Percentiles rank a stretch among this genome's conserved stretches.
Evolutionary conservation across 805 yeast genomes (phyloP).

Genomic region (Candida parachauliodes): DNA sequence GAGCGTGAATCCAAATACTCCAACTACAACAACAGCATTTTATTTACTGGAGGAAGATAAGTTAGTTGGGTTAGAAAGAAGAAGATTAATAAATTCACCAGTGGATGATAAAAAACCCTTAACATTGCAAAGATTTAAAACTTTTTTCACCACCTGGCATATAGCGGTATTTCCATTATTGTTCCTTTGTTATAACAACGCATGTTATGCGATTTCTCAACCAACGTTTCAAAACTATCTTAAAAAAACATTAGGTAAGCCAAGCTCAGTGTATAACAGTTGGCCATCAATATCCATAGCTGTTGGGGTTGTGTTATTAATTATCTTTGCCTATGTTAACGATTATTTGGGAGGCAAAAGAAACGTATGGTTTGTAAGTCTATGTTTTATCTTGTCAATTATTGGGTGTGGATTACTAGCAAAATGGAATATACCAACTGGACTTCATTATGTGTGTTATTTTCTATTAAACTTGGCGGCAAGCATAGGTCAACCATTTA

Average conservation of each 20-base stretch:
- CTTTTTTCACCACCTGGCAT: slow-evolving; percentile 49
- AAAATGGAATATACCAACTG: slow-evolving; percentile 46
- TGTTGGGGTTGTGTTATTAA: slow-evolving; percentile 21
- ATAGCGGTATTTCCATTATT: slow-evolving; percentile 40
- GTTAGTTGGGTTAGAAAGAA: slow-evolving; percentile 45
- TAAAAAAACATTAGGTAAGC: slow-evolving; percentile 24
- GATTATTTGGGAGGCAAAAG: slow-evolving; percentile 30
- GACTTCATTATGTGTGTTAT: slow-evolving; percentile 50
- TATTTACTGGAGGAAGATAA: slow-evolving; percentile 30
- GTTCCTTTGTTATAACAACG: slow-evolving; percentile 35
- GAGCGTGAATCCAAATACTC: slow-evolving; percentile 31
- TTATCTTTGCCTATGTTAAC: slow-evolving; percentile 24
- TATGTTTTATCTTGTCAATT: slow-evolving; percentile 37
- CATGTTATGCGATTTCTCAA: slow-evolving; percentile 28
- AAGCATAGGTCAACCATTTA: slow-evolving; percentile 53
- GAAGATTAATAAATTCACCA: slow-evolving; percentile 39
- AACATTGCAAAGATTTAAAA: slow-evolving; percentile 36
- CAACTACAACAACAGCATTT: slow-evolving; percentile 31
- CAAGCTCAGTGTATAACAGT: slow-evolving; percentile 29
- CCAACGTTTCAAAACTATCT: slow-evolving; percentile 39
- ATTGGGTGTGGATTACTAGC: slow-evolving; percentile 43
- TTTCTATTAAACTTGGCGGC: slow-evolving; percentile 46
- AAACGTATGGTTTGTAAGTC: slow-evolving; percentile 34
- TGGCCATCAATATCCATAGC: slow-evolving; percentile 29
- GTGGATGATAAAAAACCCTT: slow-evolving; percentile 39